phyloP scores from a whole-genome alignment of 2,329 filamentous ascomycete species.

The Colletotrichum godetiae region DNA sequence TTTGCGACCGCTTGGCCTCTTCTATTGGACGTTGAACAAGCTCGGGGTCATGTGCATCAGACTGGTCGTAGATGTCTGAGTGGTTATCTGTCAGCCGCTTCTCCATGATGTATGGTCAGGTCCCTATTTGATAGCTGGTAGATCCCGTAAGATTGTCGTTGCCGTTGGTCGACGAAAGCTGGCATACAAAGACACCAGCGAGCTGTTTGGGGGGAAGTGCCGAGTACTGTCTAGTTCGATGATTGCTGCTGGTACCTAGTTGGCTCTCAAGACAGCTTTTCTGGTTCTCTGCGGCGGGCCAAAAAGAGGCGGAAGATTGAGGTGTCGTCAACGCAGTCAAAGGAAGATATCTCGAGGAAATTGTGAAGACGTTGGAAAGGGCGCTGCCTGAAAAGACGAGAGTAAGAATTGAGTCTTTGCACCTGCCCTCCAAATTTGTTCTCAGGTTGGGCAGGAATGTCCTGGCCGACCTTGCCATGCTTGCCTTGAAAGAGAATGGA shows the following conservation, averaged over 20 bases:
- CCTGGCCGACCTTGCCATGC: neutral
- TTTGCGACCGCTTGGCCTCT: conserved; percentile 37
- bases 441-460: neutral
- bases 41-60: neutral
- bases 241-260: neutral
- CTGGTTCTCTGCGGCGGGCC: neutral
- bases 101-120: neutral
- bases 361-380: neutral
- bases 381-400: too few species aligned
- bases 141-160: neutral
- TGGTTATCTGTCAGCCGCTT: neutral
- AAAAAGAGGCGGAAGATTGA: neutral
- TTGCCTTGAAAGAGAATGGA: neutral
- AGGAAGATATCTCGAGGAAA: neutral
- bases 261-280: neutral
- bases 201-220: neutral
- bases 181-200: neutral
- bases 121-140: neutral
- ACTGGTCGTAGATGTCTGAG: neutral
- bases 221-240: neutral
- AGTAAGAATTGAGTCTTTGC: neutral
- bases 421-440: neutral
- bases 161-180: neutral
- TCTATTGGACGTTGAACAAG: neutral
- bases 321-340: neutral